A percentile compares a stretch with the other conserved stretches of the same genome.
Conservation (phyloP, 1,139 yeast species). For the Arxiozyma slooffiae region DNA sequence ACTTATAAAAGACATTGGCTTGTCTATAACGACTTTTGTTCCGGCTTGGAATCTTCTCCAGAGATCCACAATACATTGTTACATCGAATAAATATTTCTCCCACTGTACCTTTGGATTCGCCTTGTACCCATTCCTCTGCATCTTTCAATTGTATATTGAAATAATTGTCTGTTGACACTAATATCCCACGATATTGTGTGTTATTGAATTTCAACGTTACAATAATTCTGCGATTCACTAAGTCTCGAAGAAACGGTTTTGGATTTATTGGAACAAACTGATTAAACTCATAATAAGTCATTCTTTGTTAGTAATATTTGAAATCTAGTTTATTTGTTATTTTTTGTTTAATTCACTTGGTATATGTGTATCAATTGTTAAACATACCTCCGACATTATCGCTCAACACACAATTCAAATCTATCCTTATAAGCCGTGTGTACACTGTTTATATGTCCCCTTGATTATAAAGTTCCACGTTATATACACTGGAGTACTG, state of each 20-base stretch:
- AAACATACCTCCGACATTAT: constrained; percentile 7
- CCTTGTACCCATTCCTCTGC: constrained; percentile 55
- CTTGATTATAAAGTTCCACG: too few relatives aligned
- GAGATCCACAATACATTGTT: constrained; percentile 68
- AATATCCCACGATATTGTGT: constrained; percentile 85
- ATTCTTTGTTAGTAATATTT: constrained; percentile 2
- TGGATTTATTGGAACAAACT: constrained; percentile 77
- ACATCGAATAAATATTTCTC: constrained; percentile 81
- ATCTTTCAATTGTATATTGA: constrained; percentile 72
- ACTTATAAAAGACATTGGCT: too few relatives aligned
- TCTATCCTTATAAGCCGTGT: too few relatives aligned
- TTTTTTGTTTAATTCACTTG: too few relatives aligned
- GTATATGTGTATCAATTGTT: background rate
- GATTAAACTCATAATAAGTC: background rate
- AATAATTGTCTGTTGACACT: constrained; percentile 79
- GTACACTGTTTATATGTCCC: too few relatives aligned
- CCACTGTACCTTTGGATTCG: constrained; percentile 49
- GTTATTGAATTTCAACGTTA: constrained; percentile 84
- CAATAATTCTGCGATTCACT: constrained; percentile 59
- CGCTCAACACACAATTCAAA: too few relatives aligned
- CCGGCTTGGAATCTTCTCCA: background rate
- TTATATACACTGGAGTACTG: too few relatives aligned
- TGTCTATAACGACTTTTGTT: background rate
- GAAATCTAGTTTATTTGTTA: background rate
- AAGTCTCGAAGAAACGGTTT: constrained; percentile 79